Evolutionary conservation across 2,329 filamentous ascomycete genomes (phyloP), one percentile per base, ranked within the genome.

Genomic region (Hymenoscyphus fraxineus): DNA sequence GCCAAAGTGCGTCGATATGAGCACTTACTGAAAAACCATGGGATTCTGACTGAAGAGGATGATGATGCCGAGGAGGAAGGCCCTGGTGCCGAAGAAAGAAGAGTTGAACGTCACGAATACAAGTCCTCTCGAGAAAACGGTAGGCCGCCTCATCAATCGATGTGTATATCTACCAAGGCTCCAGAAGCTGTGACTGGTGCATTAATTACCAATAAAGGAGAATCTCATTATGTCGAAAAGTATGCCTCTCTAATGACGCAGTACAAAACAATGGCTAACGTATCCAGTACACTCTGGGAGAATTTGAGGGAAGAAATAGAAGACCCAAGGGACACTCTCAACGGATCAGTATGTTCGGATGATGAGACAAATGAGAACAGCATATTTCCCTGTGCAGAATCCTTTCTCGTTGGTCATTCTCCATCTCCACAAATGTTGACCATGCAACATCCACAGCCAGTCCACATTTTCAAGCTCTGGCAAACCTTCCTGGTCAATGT

Each of bases 401-500:
- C 41, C 68, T 69, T 87, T 19, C 74, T 89, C 0, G 81, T 88
- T 68, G 82, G 82, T 16, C 76, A 79, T 1, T 76, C 73, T 4
- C 73, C 74, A n/a, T 12, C 66, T 7, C 55, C 70, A 1, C 69
- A 80, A 31, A 77, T 82, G 65, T 72, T 87, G 0, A 77, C 78
- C 1, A 72, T 76, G 0, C 67, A 86, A 0, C 88, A 90, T 70
- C 86, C 86, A 7, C 75, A 81, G 1, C 78, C 82, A 27, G 82
- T 87, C 19, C 83, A 87, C 65, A 86, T 87, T 60, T 83, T 88
- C 64, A 82, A 85, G 69, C 77, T 88, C 32, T 92, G 89, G 88
- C 87, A 90, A 74, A 81, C 85, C 15, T 92, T 89, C 72, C 80
- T 91, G 51, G 83, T 85, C 66, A 90, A 90, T 71, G 85, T 91